phyloP scores from a whole-genome alignment of 164 flowering plant genomes.

The Macadamia integrifolia region DNA sequence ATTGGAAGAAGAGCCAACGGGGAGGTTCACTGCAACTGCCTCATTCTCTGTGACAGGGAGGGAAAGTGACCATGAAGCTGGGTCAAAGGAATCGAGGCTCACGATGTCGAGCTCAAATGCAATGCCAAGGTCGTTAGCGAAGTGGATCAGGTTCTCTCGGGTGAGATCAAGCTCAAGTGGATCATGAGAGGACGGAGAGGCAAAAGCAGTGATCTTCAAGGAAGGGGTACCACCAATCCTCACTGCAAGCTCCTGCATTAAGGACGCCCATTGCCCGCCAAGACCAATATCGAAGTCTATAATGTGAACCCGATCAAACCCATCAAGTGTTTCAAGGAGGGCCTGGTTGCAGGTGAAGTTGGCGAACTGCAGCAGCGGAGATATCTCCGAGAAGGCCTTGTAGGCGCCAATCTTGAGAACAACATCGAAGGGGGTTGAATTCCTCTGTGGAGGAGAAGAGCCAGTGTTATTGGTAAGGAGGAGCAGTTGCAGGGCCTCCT shows the following conservation, averaged over 20 bases:
- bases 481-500: conserved; percentile 49
- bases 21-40: conserved; percentile 50
- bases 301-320: conserved; percentile 38
- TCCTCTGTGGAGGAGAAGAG: conserved; percentile 11
- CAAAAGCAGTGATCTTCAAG: conserved; percentile 52
- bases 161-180: conserved; percentile 42
- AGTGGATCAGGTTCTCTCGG: conserved; percentile 39
- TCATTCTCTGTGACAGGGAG: conserved; percentile 22
- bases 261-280: conserved; percentile 69
- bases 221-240: conserved; percentile 35
- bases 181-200: conserved; percentile 34
- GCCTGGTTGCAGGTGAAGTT: conserved; percentile 61
- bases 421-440: conserved; percentile 28
- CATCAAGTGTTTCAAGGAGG: conserved; percentile 46
- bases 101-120: conserved; percentile 38
- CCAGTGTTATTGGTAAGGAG: conserved; percentile 15
- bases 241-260: conserved; percentile 53
- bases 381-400: conserved; percentile 52
- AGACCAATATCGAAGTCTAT: conserved; percentile 55
- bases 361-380: conserved; percentile 53
- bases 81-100: conserved; percentile 33
- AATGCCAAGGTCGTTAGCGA: conserved; percentile 43
- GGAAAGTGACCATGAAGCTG: conserved; percentile 23
- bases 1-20: conserved; percentile 22
- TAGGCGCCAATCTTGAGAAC: conserved; percentile 50